These are phyloP conservation scores for Apiotrichum brassicae DNA, from an alignment of 1,284 basidiomycete genomes.

Conservation along the genomic window DNA sequence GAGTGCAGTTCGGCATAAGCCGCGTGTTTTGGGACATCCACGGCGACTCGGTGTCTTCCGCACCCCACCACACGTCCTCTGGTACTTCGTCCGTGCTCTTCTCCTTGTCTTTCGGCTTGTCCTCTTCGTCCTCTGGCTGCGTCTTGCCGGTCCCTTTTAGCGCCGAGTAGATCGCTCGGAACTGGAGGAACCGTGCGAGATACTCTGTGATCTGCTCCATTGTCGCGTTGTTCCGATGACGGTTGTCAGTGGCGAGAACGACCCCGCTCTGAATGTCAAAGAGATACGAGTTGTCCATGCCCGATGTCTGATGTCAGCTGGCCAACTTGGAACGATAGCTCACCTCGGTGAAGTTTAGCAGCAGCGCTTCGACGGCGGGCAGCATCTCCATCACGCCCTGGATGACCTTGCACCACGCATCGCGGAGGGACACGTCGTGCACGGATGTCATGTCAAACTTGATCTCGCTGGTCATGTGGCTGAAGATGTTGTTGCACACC, in stretches of 20 bases:
- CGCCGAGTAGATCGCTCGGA: constrained; percentile 64
- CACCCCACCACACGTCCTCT: constrained; percentile 38
- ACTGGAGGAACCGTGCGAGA: constrained; percentile 76
- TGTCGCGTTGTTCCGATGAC: constrained; percentile 59
- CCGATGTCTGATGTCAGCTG: constrained; percentile 54
- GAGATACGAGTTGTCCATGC: constrained; percentile 84
- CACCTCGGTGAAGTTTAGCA: constrained; percentile 49
- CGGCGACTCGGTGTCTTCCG: constrained; percentile 42
- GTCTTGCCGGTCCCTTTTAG: background rate
- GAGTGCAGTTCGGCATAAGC: constrained; percentile 57
- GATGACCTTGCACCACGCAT: constrained; percentile 52
- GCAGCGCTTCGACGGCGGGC: constrained; percentile 47
- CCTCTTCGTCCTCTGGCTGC: background rate
- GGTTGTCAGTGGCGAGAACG: constrained; percentile 77
- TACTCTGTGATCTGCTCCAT: constrained; percentile 89
- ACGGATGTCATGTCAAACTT: constrained; percentile 53
- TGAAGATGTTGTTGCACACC: constrained; percentile 32
- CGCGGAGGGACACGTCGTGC: constrained; percentile 52
- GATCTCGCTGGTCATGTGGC: constrained; percentile 41
- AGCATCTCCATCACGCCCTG: constrained; percentile 50
- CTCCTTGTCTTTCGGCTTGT: background rate
- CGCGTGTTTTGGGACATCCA: constrained; percentile 42
- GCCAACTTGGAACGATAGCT: constrained; percentile 3
- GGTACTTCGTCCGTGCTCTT: constrained; percentile 1
- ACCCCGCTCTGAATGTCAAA: constrained; percentile 82